Evolutionary conservation across 2,329 filamentous ascomycete species (phyloP), one percentile per base, ranked within the genome.

Genomic region (Claviceps monticola): DNA sequence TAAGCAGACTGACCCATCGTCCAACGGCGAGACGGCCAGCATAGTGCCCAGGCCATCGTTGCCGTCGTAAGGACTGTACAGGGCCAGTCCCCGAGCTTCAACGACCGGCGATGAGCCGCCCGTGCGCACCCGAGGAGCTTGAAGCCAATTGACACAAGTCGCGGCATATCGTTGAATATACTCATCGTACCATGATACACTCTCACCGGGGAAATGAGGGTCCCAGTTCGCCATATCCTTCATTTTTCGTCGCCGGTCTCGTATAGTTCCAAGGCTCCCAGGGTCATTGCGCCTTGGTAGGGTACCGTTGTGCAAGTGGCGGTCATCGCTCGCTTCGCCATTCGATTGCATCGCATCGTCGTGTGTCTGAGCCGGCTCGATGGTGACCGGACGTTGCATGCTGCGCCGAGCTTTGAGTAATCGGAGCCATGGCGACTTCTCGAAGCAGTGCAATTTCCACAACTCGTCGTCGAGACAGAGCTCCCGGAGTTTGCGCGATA

Each of bases 1-100:
- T 6, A 95, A 68, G 58, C 84, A 87, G n/a, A 96, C 76, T 49
- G 86, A 88, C 0, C 89, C 89, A 62, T 96, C 87, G 53, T 94
- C 88, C 7, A 95, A 71, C 2, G 89, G 88, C 0, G 85, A 83
- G 16, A 95, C 75, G 0, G 87, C 81, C 51, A 83, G 72, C 55
- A 74, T 56, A 3, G 68, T 69, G 34, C 67, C 69, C 16, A 59
- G 51, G 2, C 61, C 61, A 16, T 75, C 72, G 23, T 78, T 71
- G 17, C 76, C 68, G n/a, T 72, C 68, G 37, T 72, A 74, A 1
- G 73, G 71, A 21, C 68, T 70, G 58, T 84, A 82, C 8, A 93
- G 62, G 0, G 84, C 86, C 58, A 89, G 72, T 0, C 89, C 89
- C 39, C 85, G 82, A 6, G 82, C 81, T 60, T 94, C 88, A 38